A percentile compares a stretch with the other conserved stretches of the same genome.
Evolutionary conservation across 495 filamentous ascomycete species (phyloP).

Genomic region (Haplographium delicatum): DNA sequence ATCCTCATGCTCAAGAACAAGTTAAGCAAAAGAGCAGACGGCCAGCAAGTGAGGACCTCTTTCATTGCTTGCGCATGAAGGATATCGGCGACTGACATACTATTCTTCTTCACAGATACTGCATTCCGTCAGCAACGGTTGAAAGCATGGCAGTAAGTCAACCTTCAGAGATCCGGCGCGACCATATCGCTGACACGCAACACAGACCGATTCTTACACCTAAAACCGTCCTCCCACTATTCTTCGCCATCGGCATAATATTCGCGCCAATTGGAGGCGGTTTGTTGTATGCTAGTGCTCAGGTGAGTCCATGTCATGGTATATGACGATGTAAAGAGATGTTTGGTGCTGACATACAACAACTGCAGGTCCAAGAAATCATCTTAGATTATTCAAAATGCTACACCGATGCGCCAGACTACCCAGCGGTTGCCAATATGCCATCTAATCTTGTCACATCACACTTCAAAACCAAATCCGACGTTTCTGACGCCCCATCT

Average conservation of each 20-base stretch:
- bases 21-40: constrained; percentile 79
- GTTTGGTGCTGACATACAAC: constrained; percentile 11
- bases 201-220: constrained; percentile 83
- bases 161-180: not conserved
- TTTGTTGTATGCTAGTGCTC: constrained; percentile 73
- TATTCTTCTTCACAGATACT: constrained; percentile 54
- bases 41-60: constrained; percentile 64
- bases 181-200: constrained; percentile 13
- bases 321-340: not conserved
- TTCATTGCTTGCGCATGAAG: not conserved
- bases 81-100: constrained; percentile 13
- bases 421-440: constrained; percentile 35
- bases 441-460: constrained; percentile 50
- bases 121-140: constrained; percentile 88
- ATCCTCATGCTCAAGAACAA: constrained; percentile 25
- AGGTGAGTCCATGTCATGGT: constrained; percentile 41
- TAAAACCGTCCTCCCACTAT: constrained; percentile 85
- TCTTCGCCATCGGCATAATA: constrained; percentile 79
- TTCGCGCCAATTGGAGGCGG: constrained; percentile 85
- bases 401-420: constrained; percentile 40
- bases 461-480: constrained; percentile 54
- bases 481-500: constrained; percentile 20
- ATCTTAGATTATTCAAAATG: constrained; percentile 87
- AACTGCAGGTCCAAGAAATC: constrained; percentile 76
- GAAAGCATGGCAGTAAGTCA: constrained; percentile 87